Base-by-base conservation (phyloP, 306 rosid species). In the Cucumis cinereus region DNA sequence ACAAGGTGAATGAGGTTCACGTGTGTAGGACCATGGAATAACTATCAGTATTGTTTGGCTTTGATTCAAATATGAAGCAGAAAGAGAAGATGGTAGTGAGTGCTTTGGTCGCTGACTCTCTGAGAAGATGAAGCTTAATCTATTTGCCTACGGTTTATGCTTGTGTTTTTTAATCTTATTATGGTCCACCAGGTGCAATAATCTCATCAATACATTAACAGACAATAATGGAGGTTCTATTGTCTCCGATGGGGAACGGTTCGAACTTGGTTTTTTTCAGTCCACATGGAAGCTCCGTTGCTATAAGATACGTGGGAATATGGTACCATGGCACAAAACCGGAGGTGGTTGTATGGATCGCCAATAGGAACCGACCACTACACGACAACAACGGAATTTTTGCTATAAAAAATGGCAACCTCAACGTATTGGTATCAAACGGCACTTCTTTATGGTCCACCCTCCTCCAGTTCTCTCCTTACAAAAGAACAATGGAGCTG, bases 191-290 rank as follows among this genome's bases (percentile, higher is more conserved):
- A 50, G 69, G 10, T n/a, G 10, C 57, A 77, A 69, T 19, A 33
- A n/a, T n/a, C n/a, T 41, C 13, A 59, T 63, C 15, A 56, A 83
- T 28, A 58, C 6, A 36, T 15, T 53, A 20, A 53, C 19, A 9
- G 58, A 43, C 15, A 14, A 14, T 16, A 17, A 66, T 33, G 62
- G 56, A 77, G 50, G 60, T 33, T 4, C 22, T 22, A 81, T 86
- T 13, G 78, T 86, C 73, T 88, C 92, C 41, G 30, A 62, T 1
- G 67, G 54, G 36, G 4, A 10, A 0, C 66, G 7, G 47, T 88
- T 86, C 68, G 66, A 56, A 61, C 60, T 86, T 2, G 88, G 90
- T n/a, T 10, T 84, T 88, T 73, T 86, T 86, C 79, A 20, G 84
- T 55, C 83, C 71, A 1, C 0, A 38, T 1, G 76, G 61, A 41